These are phyloP conservation scores for Fusarium sacchari DNA, from an alignment of 2,329 filamentous ascomycete species.

Conservation along the genomic window DNA sequence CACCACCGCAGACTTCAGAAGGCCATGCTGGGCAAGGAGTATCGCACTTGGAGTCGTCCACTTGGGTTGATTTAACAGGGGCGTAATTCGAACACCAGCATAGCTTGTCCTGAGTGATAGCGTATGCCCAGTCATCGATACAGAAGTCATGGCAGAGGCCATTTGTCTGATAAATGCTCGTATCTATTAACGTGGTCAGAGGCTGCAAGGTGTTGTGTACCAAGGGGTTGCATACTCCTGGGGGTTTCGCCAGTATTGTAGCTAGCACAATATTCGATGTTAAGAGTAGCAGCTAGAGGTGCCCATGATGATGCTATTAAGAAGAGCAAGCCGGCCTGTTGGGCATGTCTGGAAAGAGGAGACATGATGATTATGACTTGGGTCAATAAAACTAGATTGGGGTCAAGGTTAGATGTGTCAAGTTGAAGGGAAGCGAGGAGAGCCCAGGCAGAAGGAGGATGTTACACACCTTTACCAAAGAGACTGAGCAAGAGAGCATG, in stretches of 20 bases:
- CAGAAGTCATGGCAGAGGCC: constrained; percentile 74
- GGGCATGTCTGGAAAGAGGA: constrained; percentile 32
- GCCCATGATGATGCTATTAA: constrained; percentile 42
- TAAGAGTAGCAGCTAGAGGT: constrained; percentile 39
- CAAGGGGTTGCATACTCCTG: constrained; percentile 44
- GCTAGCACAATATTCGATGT: constrained; percentile 49
- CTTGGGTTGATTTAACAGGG: constrained; percentile 59
- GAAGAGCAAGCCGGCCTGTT: constrained; percentile 33
- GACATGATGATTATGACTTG: constrained; percentile 36
- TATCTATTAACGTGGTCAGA: constrained; percentile 51
- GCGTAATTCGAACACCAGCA: constrained; percentile 82
- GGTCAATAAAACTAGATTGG: constrained; percentile 16
- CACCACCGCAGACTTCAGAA: constrained; percentile 71
- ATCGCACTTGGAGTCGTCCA: constrained; percentile 61
- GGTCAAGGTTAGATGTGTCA: constrained; percentile 13
- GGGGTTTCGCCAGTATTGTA: constrained; percentile 50
- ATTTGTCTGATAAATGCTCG: constrained; percentile 72
- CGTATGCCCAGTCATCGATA: constrained; percentile 68
- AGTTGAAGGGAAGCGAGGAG: background rate
- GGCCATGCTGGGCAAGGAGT: constrained; percentile 75
- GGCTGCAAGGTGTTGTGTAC: background rate
- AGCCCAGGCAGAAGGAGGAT: background rate
- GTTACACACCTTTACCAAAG: constrained; percentile 40
- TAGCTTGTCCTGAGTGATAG: constrained; percentile 69
- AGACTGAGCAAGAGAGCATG: constrained; percentile 17